Conservation (phyloP, 257 asterid species). For the Eustoma russellianum region DNA sequence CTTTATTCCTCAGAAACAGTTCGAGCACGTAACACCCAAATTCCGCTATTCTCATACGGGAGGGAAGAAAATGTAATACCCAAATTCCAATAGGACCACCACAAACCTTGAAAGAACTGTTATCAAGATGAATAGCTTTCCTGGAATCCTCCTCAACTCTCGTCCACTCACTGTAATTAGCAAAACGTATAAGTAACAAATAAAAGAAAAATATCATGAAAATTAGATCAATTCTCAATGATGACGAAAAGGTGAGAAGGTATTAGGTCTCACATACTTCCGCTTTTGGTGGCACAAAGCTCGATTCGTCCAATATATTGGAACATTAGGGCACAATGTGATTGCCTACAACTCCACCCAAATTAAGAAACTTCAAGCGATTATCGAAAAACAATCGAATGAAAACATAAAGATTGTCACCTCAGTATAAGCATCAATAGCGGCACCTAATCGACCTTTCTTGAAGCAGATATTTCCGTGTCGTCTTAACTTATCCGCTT, state of each 20-base stretch:
- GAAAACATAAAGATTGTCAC: conserved; percentile 14
- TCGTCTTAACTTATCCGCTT: conserved; percentile 71
- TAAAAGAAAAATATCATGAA: neutral
- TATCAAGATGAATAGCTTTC: conserved; percentile 32
- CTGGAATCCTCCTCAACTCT: conserved; percentile 39
- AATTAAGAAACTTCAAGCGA: neutral
- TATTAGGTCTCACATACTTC: conserved; percentile 38
- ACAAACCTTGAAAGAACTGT: conserved; percentile 30
- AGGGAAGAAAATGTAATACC: neutral
- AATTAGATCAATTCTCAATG: neutral
- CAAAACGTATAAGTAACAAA: neutral
- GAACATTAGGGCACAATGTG: conserved; percentile 78
- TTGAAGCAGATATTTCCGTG: conserved; percentile 67
- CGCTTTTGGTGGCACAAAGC: conserved; percentile 81
- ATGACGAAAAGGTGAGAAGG: neutral
- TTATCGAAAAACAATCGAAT: neutral
- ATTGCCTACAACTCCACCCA: conserved; percentile 51
- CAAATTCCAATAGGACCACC: neutral
- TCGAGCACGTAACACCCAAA: no score
- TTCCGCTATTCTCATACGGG: no score
- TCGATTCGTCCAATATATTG: conserved; percentile 86
- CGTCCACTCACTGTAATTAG: conserved; percentile 52
- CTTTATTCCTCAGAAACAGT: no score
- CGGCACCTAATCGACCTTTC: conserved; percentile 65
- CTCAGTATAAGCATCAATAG: conserved; percentile 92